Base-by-base conservation (phyloP, 495 filamentous ascomycete genomes). In the Pseudevernia furfuracea region DNA sequence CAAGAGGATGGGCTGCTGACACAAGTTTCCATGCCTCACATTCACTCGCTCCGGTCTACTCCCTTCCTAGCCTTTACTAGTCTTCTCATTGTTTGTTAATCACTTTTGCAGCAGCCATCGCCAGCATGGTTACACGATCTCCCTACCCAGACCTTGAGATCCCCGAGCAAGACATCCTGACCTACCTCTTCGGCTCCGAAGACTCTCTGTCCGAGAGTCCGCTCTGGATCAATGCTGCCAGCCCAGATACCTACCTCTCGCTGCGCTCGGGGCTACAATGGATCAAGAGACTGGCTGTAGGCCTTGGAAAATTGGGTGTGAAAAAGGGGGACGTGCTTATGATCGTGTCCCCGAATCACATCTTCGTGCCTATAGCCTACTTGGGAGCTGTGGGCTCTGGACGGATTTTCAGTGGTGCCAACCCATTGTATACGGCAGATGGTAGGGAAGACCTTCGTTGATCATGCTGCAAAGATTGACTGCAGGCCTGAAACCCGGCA, bases 381-480 rank as follows among this genome's bases (percentile, higher is more conserved):
- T 90, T 90, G 80, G 93, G 91, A 37, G 76, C 82, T 19, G 84
- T 87, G 66, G 96, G 90, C 87, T 88, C 92, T 0, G 92, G 92
- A 43, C 92, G 90, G 34, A 78, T 87, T 49, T 73, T 90, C 28
- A 90, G 87, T 7, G 89, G 93, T 0, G 91, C 91, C 21, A 97
- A 97, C 71, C 92, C 93, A n/a, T 82, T 82, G 1, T 97, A 96
- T 76, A 94, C 87, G 3, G 83, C 79, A 25, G 86, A 96, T n/a
- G 66, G 66, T 68, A 49, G 28, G 58, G 43, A 28, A 30, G 28
- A 62, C 7, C 28, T 60, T 25, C 19, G 28, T 28, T 3, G 23
- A 38, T 32, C 30, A 23, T 38, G 25, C 38, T 36, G 32, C 23
- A n/a, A 38, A 53, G 15, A 46, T 32, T 17, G 10, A 14, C 1